Percentiles rank a stretch among this genome's conserved stretches.
phyloP scores from a whole-genome alignment of 192 early-diverging fungal species.

The Linnemannia elongata region DNA sequence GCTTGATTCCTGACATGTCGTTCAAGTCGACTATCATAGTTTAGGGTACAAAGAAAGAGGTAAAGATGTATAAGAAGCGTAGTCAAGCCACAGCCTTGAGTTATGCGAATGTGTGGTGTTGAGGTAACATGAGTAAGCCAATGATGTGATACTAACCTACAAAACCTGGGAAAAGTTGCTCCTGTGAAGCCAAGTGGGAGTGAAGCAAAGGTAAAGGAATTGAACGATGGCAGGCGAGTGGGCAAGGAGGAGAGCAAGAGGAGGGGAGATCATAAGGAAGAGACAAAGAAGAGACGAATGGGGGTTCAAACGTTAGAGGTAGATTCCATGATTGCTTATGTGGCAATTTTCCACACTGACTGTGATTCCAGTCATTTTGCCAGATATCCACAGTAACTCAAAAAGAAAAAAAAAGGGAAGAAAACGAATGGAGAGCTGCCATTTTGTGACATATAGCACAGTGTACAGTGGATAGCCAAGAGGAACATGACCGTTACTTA shows the following conservation, averaged over 20 bases:
- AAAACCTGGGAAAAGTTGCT: slow-evolving; percentile 9
- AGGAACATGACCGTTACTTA: not conserved
- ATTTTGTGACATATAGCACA: not conserved
- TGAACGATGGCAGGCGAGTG: not conserved
- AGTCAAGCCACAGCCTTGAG: not conserved
- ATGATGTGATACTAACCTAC: slow-evolving; percentile 14
- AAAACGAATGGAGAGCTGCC: not conserved
- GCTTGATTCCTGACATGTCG: slow-evolving; percentile 42
- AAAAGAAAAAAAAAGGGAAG: not conserved
- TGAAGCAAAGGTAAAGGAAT: not conserved
- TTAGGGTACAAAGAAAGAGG: not conserved
- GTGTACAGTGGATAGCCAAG: not conserved
- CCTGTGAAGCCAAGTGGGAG: not conserved
- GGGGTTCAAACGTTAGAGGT: not conserved
- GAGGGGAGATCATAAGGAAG: not conserved
- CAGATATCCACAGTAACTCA: not conserved
- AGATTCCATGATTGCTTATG: too few species aligned
- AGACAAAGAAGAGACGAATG: not conserved
- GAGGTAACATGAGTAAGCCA: not conserved
- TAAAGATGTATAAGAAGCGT: not conserved
- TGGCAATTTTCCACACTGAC: too few species aligned
- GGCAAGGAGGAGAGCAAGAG: not conserved
- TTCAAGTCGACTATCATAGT: slow-evolving; percentile 27
- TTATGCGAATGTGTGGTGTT: not conserved
- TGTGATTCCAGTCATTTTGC: too few species aligned